Evolutionary conservation across 768 basidiomycete genomes (phyloP), one percentile per base, ranked within the genome.

Genomic region (Podaxis sp.): DNA sequence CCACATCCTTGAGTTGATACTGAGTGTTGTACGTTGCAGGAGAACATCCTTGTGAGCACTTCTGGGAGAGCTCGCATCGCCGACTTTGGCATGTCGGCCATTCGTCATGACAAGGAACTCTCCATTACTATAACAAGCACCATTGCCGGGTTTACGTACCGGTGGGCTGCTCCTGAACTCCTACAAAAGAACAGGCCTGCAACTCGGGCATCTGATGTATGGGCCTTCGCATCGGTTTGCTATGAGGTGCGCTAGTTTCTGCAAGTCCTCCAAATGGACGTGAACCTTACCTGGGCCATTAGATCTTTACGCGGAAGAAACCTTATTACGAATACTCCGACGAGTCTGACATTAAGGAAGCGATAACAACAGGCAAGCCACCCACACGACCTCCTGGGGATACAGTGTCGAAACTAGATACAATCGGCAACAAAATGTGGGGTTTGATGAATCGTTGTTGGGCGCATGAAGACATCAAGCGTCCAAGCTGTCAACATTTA

Each of bases 301-400:
- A 28, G 24, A 15, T 50, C 2, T 12, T 50, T 12, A 10, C 13
- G 22, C 12, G 24, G 12, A 8, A 6, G 24, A 20, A 11, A 11
- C 49, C 26, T n/a, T 50, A 22, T 12, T 2, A 50, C 10, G 49
- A 28, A 22, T 15, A 22, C 8, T 24, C 49, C 8, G 8, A 24
- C 3, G 11, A 4, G 0, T 7, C 0, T 46, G 50, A 96, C 93
- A 74, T 84, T 24, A 8, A 26, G 11, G 49, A 50, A 7, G 26
- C 8, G 20, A 22, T 50, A 4, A 13, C 41, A 44, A 12, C 30
- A 33, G 41, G 41, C 2, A 44, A 15, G n/a, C n/a, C 15, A 44
- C 41, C 41, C 2, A 8, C 2, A 1, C 15, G n/a, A 44, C 15
- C 33, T 33, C 33, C 15, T n/a, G 41, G n/a, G 15, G 12, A 12